Evolutionary conservation across 106 monocot genomes (phyloP).

Genomic region (Triglochin maritima): DNA sequence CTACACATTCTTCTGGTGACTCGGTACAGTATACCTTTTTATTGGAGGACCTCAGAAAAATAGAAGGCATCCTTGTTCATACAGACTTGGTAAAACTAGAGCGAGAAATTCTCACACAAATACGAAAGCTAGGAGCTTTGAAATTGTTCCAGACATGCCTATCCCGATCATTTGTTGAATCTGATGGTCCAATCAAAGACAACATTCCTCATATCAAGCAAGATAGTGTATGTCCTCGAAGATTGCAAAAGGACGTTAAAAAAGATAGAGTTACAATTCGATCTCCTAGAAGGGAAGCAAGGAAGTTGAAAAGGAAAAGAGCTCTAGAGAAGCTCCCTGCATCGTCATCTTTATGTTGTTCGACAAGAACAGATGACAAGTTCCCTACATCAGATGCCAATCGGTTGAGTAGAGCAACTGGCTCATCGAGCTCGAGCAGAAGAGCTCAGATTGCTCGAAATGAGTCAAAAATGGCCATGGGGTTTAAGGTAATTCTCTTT

Average conservation of each 20-base stretch:
- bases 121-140: conserved; percentile 59
- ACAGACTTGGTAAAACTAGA: conserved; percentile 34
- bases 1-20: conserved; percentile 15
- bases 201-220: conserved; percentile 11
- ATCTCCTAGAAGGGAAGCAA: conserved; percentile 37
- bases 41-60: conserved; percentile 45
- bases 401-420: not conserved
- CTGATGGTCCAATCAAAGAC: conserved; percentile 3
- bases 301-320: conserved; percentile 49
- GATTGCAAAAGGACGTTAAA: not conserved
- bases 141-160: conserved; percentile 54
- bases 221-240: conserved; percentile 1
- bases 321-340: conserved; percentile 15
- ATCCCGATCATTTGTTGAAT: conserved; percentile 22
- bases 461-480: conserved; percentile 56
- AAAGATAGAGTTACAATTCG: conserved; percentile 12
- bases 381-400: conserved; percentile 2
- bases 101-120: conserved; percentile 52
- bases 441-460: conserved; percentile 32
- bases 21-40: conserved; percentile 35
- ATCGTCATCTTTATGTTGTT: not conserved
- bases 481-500: conserved; percentile 47
- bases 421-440: conserved; percentile 15
- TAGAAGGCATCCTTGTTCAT: conserved; percentile 45
- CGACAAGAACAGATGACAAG: not conserved